These are phyloP conservation scores for Mimosa pudica DNA, from an alignment of 306 rosid genomes.

Conservation along the genomic window DNA sequence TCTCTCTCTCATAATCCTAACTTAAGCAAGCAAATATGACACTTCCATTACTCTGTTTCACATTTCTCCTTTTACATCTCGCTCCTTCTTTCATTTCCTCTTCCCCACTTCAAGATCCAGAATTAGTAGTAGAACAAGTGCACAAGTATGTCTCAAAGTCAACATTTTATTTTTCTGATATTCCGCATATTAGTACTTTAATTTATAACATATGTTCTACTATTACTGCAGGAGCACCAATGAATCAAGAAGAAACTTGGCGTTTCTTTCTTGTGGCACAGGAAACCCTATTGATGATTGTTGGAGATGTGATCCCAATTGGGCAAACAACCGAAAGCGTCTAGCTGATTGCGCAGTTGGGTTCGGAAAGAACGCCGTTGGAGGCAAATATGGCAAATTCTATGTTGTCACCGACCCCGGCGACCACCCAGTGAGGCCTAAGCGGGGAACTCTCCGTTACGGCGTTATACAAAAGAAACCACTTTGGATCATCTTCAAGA, in stretches of 20 bases:
- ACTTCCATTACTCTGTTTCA: constrained; percentile 41
- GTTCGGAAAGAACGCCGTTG: constrained; percentile 79
- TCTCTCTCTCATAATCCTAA: background rate
- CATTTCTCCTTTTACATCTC: constrained; percentile 41
- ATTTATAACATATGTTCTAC: background rate
- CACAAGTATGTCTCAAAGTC: constrained; percentile 45
- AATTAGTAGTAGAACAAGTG: constrained; percentile 62
- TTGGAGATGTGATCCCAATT: constrained; percentile 83
- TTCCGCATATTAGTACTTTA: too few species aligned
- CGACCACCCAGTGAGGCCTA: constrained; percentile 72
- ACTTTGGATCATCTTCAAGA: constrained; percentile 75
- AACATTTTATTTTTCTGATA: background rate
- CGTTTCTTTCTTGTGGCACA: constrained; percentile 64
- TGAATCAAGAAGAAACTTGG: constrained; percentile 65
- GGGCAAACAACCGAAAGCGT: constrained; percentile 71
- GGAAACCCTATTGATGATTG: constrained; percentile 96
- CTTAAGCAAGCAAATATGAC: constrained; percentile 45
- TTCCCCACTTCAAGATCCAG: constrained; percentile 64
- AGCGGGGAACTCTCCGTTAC: constrained; percentile 72
- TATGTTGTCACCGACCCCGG: constrained; percentile 74
- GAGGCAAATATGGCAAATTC: constrained; percentile 78
- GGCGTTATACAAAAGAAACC: constrained; percentile 84
- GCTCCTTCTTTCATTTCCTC: constrained; percentile 51
- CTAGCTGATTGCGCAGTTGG: constrained; percentile 86
- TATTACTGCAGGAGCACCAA: constrained; percentile 65